Evolutionary conservation across 2,329 filamentous ascomycete species (phyloP).

Genomic region (Colletotrichum sp.): DNA sequence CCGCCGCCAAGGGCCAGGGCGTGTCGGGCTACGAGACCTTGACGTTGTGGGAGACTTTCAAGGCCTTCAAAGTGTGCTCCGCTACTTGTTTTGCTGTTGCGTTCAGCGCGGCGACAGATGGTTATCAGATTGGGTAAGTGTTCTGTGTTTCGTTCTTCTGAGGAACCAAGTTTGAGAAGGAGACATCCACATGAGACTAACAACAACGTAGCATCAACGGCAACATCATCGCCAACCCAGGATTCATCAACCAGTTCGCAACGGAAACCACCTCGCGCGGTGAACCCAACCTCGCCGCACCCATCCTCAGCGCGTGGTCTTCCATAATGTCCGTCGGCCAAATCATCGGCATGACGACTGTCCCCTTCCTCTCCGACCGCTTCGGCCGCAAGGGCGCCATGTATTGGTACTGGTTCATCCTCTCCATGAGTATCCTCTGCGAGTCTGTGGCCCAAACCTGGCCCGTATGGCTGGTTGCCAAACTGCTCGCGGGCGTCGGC

Average conservation of each 20-base stretch:
- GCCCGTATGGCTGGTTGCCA: constrained; percentile 44
- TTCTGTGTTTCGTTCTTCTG: neutral
- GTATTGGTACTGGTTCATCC: constrained; percentile 33
- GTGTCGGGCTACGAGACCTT: constrained; percentile 30
- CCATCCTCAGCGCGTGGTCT: constrained; percentile 41
- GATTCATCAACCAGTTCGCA: constrained; percentile 39
- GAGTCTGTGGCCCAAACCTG: constrained; percentile 40
- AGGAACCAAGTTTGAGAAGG: neutral
- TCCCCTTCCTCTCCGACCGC: constrained; percentile 28
- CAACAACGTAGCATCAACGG: constrained; percentile 33
- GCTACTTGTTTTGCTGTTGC: constrained; percentile 29
- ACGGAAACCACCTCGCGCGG: constrained; percentile 28
- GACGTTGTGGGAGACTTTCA: constrained; percentile 29
- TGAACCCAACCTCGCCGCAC: constrained; percentile 33
- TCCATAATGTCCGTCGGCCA: constrained; percentile 44
- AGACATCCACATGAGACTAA: neutral
- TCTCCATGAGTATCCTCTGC: constrained; percentile 38
- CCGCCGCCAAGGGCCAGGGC: constrained; percentile 28
- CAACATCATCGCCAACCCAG: constrained; percentile 40
- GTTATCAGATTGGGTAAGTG: constrained; percentile 31
- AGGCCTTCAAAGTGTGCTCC: constrained; percentile 28
- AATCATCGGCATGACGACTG: constrained; percentile 38
- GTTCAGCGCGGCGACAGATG: constrained; percentile 30
- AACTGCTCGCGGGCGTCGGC: constrained; percentile 39
- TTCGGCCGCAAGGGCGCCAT: constrained; percentile 36